These are phyloP conservation scores for Eucalyptus paniculata DNA, from an alignment of 345 rosid species.

Conservation along the genomic window DNA sequence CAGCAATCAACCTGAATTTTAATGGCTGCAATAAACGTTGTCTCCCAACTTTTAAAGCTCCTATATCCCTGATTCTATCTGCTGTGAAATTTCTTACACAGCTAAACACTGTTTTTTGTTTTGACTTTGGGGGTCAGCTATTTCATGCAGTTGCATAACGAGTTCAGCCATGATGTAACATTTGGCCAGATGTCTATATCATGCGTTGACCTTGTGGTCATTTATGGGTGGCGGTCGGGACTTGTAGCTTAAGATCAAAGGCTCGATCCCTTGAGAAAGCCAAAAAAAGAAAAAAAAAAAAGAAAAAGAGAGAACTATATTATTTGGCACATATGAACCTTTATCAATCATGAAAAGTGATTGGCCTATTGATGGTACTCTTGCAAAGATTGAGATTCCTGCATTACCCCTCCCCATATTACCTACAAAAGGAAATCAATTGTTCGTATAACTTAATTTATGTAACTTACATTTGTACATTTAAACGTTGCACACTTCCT, in stretches of 20 bases:
- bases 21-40: background rate
- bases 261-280: background rate
- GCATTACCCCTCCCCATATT: background rate
- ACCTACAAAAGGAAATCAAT: background rate
- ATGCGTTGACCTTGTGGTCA: background rate
- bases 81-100: background rate
- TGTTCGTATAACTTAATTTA: background rate
- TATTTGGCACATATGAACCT: background rate
- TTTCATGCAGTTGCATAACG: background rate
- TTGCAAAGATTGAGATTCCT: background rate
- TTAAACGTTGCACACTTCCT: background rate
- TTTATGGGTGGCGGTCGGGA: background rate
- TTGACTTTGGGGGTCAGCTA: background rate
- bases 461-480: background rate
- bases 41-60: background rate
- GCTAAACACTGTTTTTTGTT: background rate
- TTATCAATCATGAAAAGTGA: background rate
- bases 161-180: background rate
- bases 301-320: background rate
- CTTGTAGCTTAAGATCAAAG: background rate
- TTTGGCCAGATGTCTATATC: background rate
- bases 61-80: background rate
- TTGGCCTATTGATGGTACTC: background rate
- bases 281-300: background rate
- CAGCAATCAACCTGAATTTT: background rate